phyloP scores from a whole-genome alignment of 2,329 filamentous ascomycete genomes.

The Lasiodiplodia sp. region DNA sequence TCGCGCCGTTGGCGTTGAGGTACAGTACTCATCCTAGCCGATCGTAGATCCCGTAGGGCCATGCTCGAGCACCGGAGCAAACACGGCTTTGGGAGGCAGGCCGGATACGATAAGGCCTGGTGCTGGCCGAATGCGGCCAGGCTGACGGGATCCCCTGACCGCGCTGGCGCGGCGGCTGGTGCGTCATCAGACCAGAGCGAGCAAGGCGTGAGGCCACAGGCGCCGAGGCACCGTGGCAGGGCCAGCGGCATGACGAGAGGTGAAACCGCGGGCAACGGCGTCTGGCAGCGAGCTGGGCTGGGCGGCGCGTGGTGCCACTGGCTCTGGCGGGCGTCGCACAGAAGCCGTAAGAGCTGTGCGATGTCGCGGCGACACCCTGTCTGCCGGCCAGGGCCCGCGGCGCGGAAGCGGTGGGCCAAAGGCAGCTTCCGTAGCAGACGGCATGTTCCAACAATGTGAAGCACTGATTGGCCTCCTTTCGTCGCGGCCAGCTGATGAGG shows the following conservation, averaged over 20 bases:
- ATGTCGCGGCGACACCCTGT: conserved; percentile 10
- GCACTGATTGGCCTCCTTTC: conserved; percentile 24
- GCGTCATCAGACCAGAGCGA: conserved; percentile 28
- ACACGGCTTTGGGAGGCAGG: conserved; percentile 28
- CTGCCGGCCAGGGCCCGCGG: conserved; percentile 10
- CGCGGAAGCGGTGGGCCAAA: conserved; percentile 1
- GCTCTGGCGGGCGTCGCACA: conserved; percentile 7
- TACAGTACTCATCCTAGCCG: conserved; percentile 80
- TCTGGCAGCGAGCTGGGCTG: neutral
- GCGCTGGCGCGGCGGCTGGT: conserved; percentile 25
- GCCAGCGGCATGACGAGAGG: conserved; percentile 23
- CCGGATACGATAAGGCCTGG: conserved; percentile 27
- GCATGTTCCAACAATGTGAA: conserved; percentile 16
- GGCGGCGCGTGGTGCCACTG: conserved; percentile 18
- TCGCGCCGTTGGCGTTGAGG: conserved; percentile 76
- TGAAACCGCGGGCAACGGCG: conserved; percentile 26
- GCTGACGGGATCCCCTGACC: conserved; percentile 26
- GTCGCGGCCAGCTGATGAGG: conserved; percentile 17
- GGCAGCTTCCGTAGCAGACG: conserved; percentile 19
- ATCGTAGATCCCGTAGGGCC: conserved; percentile 36
- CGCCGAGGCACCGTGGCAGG: conserved; percentile 18
- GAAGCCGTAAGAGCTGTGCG: conserved; percentile 20
- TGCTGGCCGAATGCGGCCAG: neutral
- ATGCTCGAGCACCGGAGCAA: conserved; percentile 30
- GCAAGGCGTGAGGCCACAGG: conserved; percentile 8